phyloP scores from a whole-genome alignment of 306 rosid genomes.

The Alnus glutinosa region DNA sequence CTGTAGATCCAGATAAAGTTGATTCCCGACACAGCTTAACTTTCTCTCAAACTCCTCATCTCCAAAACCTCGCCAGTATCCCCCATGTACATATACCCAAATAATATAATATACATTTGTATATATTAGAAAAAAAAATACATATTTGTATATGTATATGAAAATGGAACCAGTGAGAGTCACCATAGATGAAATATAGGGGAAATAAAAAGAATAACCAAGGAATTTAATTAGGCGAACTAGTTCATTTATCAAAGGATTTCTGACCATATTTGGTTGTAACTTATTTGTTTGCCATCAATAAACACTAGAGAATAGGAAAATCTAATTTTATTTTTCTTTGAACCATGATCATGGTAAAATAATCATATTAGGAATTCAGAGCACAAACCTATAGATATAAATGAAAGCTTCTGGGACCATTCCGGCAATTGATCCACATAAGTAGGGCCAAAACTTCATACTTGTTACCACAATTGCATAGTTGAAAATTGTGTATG shows the following conservation, averaged over 20 bases:
- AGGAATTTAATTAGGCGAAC: conserved; percentile 3
- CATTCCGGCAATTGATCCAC: conserved; percentile 96
- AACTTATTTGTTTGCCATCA: background rate
- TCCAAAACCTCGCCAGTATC: no score
- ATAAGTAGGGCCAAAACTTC: conserved; percentile 93
- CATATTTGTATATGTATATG: no score
- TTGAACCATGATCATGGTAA: background rate
- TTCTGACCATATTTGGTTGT: background rate
- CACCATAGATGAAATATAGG: background rate
- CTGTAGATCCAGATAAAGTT: no score
- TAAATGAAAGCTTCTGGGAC: conserved; percentile 95
- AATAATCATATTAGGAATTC: conserved; percentile 1
- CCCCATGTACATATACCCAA: no score
- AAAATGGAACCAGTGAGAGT: background rate
- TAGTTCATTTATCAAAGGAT: background rate
- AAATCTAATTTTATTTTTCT: background rate
- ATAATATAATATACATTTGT: no score
- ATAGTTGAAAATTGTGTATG: conserved; percentile 94
- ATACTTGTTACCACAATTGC: conserved; percentile 90
- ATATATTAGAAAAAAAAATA: no score
- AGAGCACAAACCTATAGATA: conserved; percentile 72
- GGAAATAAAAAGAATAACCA: background rate
- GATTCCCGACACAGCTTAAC: no score
- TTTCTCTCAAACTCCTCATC: no score
- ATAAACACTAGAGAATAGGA: background rate